These are phyloP conservation scores for Pseudotulostoma volvatum DNA, from an alignment of 495 filamentous ascomycete species.

Conservation along the genomic window DNA sequence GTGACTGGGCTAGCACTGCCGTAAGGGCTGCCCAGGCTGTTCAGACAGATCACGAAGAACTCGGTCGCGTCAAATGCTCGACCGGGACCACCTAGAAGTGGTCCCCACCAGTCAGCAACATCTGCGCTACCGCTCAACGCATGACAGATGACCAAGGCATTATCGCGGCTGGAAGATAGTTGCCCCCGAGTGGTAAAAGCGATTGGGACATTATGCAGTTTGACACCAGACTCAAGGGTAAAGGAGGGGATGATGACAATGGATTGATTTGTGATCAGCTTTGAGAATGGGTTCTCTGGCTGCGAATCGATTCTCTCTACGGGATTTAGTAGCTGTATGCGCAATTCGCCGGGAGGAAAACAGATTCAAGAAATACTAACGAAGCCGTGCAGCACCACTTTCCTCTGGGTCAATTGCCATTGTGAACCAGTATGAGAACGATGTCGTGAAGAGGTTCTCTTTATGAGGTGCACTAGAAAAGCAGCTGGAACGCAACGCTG, in stretches of 20 bases:
- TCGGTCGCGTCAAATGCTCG: slow-evolving; percentile 82
- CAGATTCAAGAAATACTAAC: slow-evolving; percentile 24
- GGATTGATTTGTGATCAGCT: slow-evolving; percentile 71
- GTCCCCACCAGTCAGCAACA: slow-evolving; percentile 97
- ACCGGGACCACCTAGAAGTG: slow-evolving; percentile 73
- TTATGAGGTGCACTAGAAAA: too few relatives aligned
- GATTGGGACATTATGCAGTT: slow-evolving; percentile 72
- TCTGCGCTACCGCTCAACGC: slow-evolving; percentile 91
- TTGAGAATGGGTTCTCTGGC: slow-evolving; percentile 82
- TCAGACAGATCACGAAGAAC: slow-evolving; percentile 91
- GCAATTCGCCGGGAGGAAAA: slow-evolving; percentile 2
- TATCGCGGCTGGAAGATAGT: slow-evolving; percentile 60
- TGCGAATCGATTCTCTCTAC: slow-evolving; percentile 49
- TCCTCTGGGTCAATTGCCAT: too few relatives aligned
- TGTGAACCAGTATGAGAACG: too few relatives aligned
- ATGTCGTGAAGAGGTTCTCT: too few relatives aligned
- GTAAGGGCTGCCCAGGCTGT: slow-evolving; percentile 92
- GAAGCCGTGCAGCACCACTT: too few relatives aligned
- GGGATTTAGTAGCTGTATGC: slow-evolving; percentile 41
- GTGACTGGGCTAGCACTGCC: slow-evolving; percentile 93
- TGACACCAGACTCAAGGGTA: slow-evolving; percentile 84
- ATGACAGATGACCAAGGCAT: slow-evolving; percentile 95
- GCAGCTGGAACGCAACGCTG: too few relatives aligned
- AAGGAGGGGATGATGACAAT: slow-evolving; percentile 76
- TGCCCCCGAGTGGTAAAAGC: slow-evolving; percentile 79